Percentiles rank a stretch among this genome's conserved stretches.
Evolutionary conservation across 2,329 filamentous ascomycete genomes (phyloP).

Genomic region (Camptophora hylomeconis): DNA sequence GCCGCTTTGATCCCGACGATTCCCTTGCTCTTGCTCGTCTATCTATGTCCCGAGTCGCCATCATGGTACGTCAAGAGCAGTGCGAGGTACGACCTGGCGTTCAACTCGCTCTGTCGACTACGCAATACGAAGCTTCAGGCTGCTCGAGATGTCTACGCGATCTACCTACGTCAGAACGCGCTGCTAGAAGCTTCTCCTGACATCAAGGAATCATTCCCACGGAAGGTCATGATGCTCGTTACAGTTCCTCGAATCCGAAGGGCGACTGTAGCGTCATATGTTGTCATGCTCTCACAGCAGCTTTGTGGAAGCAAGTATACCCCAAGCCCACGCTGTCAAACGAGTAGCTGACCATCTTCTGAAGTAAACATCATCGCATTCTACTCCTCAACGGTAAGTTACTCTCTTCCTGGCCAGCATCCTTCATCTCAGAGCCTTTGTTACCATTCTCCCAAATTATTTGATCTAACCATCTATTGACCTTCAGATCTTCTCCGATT

Average conservation of each 20-base stretch:
- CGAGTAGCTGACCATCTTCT: neutral
- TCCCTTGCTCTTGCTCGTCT: constrained; percentile 45
- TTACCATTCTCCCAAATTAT: neutral
- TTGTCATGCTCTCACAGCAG: constrained; percentile 22
- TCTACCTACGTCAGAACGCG: constrained; percentile 30
- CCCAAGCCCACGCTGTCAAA: neutral
- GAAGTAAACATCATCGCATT: constrained; percentile 57
- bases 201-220: constrained; percentile 14
- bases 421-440: neutral
- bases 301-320: constrained; percentile 25
- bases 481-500: constrained; percentile 40
- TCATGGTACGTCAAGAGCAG: constrained; percentile 57
- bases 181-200: constrained; percentile 12
- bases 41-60: constrained; percentile 51
- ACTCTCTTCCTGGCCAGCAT: neutral
- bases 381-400: constrained; percentile 44
- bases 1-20: constrained; percentile 54
- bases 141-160: constrained; percentile 41
- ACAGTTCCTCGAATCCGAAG: constrained; percentile 21
- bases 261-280: constrained; percentile 20
- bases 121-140: constrained; percentile 46
- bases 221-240: constrained; percentile 21
- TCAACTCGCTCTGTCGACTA: constrained; percentile 42
- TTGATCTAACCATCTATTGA: too few species aligned
- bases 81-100: constrained; percentile 41